A percentile compares a stretch with the other conserved stretches of the same genome.
phyloP scores from a whole-genome alignment of 495 filamentous ascomycete genomes.

The Astrothelium macrocarpum region DNA sequence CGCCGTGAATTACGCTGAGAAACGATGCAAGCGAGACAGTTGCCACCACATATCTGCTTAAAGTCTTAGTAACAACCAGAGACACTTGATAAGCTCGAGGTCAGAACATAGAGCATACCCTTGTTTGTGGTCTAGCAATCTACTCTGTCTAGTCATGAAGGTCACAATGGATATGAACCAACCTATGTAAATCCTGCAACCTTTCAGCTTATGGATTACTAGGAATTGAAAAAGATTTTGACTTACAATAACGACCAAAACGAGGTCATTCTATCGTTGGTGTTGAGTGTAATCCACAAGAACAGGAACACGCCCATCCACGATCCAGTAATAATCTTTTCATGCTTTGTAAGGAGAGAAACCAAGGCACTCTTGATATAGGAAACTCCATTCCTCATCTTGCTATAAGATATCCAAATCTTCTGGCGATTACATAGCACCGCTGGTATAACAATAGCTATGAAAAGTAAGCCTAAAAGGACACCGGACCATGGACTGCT shows the following conservation, averaged over 20 bases:
- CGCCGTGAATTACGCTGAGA: neutral
- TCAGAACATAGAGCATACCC: neutral
- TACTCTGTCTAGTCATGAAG: neutral
- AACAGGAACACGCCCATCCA: neutral
- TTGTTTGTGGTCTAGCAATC: neutral
- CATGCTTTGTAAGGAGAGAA: neutral
- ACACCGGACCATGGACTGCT: neutral
- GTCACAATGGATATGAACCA: neutral
- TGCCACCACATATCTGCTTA: neutral
- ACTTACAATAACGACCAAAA: neutral
- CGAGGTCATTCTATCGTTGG: neutral
- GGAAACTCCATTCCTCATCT: neutral
- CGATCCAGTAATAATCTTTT: neutral
- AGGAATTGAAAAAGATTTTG: neutral
- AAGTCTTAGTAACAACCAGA: neutral
- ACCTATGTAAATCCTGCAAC: neutral
- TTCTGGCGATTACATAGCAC: neutral
- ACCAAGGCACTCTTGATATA: neutral
- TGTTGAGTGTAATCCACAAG: neutral
- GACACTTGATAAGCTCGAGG: neutral
- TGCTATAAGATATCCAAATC: neutral
- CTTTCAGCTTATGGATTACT: neutral
- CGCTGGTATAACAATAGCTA: neutral
- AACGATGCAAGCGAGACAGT: neutral
- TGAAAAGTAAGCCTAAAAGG: neutral